A percentile compares a stretch with the other conserved stretches of the same genome.
phyloP scores from a whole-genome alignment of 176 grass and related monocot species.

The Eragrostis nindensis region DNA sequence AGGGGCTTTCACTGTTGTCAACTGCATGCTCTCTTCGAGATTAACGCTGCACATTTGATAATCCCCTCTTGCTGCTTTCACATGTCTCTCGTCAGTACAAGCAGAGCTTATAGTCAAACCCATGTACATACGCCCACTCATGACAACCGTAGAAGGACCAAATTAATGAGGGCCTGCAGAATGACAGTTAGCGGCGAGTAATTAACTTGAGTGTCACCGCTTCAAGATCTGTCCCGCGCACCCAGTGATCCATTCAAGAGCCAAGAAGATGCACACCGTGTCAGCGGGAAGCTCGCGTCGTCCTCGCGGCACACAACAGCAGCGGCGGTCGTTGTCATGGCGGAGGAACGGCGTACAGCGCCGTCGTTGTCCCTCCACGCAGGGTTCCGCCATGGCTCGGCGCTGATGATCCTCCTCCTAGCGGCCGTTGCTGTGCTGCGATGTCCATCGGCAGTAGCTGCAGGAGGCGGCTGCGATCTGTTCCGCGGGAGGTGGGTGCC shows the following conservation, averaged over 20 bases:
- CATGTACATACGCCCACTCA: background rate
- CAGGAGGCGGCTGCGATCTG: conserved; percentile 34
- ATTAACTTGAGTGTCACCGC: background rate
- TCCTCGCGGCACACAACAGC: background rate
- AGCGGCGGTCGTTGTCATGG: background rate
- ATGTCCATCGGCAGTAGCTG: too few relatives aligned
- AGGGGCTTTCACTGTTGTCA: too few relatives aligned
- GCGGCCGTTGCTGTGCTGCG: background rate
- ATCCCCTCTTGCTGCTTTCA: background rate
- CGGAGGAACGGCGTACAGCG: background rate
- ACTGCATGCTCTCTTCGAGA: background rate
- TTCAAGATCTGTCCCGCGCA: background rate
- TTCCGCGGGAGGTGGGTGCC: conserved; percentile 66
- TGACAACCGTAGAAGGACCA: background rate
- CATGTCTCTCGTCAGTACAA: background rate
- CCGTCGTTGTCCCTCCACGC: too few relatives aligned
- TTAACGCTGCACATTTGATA: background rate
- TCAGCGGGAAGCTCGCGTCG: background rate
- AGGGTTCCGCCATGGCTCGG: conserved; percentile 2
- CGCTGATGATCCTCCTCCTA: background rate
- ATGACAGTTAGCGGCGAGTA: background rate
- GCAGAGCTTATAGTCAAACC: background rate
- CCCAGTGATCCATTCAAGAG: background rate
- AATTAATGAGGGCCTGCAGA: background rate
- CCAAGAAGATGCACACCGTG: background rate